A percentile compares a stretch with the other conserved stretches of the same genome.
Evolutionary conservation across 2,329 filamentous ascomycete genomes (phyloP).

Genomic region (Bipolaris sorokiniana): DNA sequence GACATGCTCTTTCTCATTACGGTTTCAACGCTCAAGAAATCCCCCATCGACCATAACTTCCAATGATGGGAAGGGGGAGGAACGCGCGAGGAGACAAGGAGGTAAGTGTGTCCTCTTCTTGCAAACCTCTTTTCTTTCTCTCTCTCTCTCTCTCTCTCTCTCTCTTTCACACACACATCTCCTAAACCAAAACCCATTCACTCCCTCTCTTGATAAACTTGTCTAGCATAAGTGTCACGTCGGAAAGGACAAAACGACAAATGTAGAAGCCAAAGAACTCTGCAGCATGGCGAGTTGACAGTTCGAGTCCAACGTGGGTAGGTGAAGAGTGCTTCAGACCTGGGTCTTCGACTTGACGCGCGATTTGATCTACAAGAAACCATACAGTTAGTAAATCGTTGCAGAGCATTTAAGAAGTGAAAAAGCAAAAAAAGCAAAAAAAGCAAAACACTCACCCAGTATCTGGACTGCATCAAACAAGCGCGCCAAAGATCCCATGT

Average conservation of each 20-base stretch:
- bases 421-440: not conserved
- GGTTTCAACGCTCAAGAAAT: too few relatives aligned
- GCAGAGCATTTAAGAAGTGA: not conserved
- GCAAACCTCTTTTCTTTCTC: too few relatives aligned
- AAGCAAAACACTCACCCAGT: conserved; percentile 71
- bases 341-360: conserved; percentile 93
- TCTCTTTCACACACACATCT: not conserved
- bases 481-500: conserved; percentile 88
- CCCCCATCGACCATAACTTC: too few relatives aligned
- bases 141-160: too few relatives aligned
- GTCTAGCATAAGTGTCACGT: conserved; percentile 84
- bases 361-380: conserved; percentile 77
- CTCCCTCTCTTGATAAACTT: conserved; percentile 97
- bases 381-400: too few relatives aligned
- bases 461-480: conserved; percentile 93
- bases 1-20: too few relatives aligned
- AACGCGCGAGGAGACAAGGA: too few relatives aligned
- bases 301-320: conserved; percentile 92
- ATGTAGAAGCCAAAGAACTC: conserved; percentile 99
- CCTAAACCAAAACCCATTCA: conserved; percentile 79
- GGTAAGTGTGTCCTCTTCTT: too few relatives aligned
- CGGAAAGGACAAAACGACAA: conserved; percentile 89
- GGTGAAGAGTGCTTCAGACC: conserved; percentile 89
- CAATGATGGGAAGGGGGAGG: too few relatives aligned
- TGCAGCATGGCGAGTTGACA: conserved; percentile 89